Evolutionary conservation across 768 basidiomycete species (phyloP), one percentile per base, ranked within the genome.

Genomic region (Dendrothele bispora): DNA sequence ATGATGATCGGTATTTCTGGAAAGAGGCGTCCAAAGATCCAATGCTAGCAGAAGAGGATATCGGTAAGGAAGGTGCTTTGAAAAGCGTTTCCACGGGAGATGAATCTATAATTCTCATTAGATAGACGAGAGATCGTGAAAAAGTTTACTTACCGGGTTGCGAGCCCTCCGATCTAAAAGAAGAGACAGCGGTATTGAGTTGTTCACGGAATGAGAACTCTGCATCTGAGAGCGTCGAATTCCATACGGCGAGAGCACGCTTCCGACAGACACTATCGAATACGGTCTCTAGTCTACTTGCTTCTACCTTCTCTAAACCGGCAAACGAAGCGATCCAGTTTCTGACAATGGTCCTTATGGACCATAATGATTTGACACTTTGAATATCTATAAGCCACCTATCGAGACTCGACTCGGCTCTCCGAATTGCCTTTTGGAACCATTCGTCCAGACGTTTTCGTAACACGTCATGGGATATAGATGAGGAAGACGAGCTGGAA

Each of bases 321-420:
- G 74, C 73, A 10, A 62, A 63, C 12, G 55, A 52, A 2, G 46
- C 44, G 22, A 82, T 61, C 74, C 75, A 82, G 38, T 66, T 74
- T 48, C 69, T 66, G 36, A 78, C 66, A 32, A 73, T 80, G 21
- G 66, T 63, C 37, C 88, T 74, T n/a, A 90, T 62, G 27, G 71
- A 76, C 90, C 91, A 92, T 7, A 91, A 77, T 32, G 85, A 85
- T 34, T 74, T 75, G 26, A 86, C 78, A 18, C 59, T 77, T n/a
- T 75, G 66, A 17, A 92, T 65, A 5, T 76, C 73, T 7, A 69
- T 52, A 44, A 93, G 68, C 87, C 86, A 90, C 40, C 65, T 66
- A 5, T 70, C 62, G 12, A 80, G 65, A 7, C 79, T 69, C 17
- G 55, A 61, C 35, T 70, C 68, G 38, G 88, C 66, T 39, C 62